Percentiles rank a stretch among this genome's conserved stretches.
Evolutionary conservation across 2,329 filamentous ascomycete genomes (phyloP).

Genomic region (Neonectria punicea): DNA sequence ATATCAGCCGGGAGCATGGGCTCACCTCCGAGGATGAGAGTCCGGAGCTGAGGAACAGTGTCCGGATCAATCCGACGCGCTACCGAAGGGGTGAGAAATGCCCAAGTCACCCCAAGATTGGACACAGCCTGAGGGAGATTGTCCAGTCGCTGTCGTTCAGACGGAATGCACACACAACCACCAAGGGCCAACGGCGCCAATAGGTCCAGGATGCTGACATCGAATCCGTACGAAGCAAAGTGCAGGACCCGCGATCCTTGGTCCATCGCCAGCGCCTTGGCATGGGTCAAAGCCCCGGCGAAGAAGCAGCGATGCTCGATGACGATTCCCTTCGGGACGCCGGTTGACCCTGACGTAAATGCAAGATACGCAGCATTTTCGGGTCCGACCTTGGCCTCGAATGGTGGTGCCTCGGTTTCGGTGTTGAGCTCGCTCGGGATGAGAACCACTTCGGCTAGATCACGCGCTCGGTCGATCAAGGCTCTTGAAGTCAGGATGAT

Average conservation of each 20-base stretch:
- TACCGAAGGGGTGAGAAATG: conserved; percentile 17
- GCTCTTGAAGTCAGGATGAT: neutral
- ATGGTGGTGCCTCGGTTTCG: neutral
- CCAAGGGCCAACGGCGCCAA: conserved; percentile 33
- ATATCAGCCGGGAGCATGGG: conserved; percentile 2
- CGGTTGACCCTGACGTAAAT: conserved; percentile 33
- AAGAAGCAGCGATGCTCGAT: conserved; percentile 22
- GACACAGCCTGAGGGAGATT: conserved; percentile 30
- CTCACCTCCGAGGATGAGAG: neutral
- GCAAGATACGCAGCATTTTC: conserved; percentile 14
- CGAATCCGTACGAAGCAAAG: conserved; percentile 40
- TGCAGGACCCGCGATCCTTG: conserved; percentile 20
- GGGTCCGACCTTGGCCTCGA: neutral
- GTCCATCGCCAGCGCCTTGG: neutral
- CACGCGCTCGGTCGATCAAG: neutral
- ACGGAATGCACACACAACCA: conserved; percentile 36
- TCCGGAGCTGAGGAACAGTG: neutral
- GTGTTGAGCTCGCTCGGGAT: neutral
- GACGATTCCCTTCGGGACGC: conserved; percentile 27
- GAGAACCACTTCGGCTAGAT: neutral
- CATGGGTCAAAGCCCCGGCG: conserved; percentile 13
- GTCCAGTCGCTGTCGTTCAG: conserved; percentile 30
- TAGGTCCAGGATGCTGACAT: conserved; percentile 33
- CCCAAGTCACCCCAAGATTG: conserved; percentile 28
- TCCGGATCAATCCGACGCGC: neutral